Evolutionary conservation across 2,329 filamentous ascomycete species (phyloP).

Genomic region (Talaromyces sp.): DNA sequence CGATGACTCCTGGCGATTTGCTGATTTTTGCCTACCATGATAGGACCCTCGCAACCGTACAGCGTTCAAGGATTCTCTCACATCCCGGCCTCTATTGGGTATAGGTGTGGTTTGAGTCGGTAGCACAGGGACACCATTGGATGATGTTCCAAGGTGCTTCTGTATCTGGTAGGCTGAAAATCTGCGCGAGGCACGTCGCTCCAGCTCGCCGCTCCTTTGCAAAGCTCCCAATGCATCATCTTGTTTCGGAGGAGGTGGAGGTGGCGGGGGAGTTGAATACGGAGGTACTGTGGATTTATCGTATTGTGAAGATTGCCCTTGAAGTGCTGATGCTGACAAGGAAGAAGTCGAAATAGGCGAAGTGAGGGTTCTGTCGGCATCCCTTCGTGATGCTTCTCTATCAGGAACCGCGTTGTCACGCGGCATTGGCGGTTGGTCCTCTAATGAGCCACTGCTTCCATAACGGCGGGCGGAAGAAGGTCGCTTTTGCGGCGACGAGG

Average conservation of each 20-base stretch:
- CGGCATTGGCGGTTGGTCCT: slow-evolving; percentile 29
- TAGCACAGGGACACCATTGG: slow-evolving; percentile 80
- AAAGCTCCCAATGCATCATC: slow-evolving; percentile 87
- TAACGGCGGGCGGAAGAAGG: slow-evolving; percentile 32
- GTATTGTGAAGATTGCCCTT: slow-evolving; percentile 59
- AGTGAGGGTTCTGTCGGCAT: slow-evolving; percentile 35
- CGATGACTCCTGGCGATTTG: slow-evolving; percentile 56
- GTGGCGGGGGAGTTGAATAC: slow-evolving; percentile 69
- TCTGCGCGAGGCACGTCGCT: slow-evolving; percentile 83
- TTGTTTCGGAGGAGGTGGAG: slow-evolving; percentile 74
- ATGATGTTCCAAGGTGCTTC: slow-evolving; percentile 79
- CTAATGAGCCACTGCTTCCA: slow-evolving; percentile 38
- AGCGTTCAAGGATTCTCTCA: slow-evolving; percentile 76
- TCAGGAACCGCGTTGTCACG: slow-evolving; percentile 34
- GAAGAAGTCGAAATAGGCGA: slow-evolving; percentile 22
- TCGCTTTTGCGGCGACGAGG: slow-evolving; percentile 32
- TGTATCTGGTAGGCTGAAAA: slow-evolving; percentile 97
- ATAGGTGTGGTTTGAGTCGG: slow-evolving; percentile 53
- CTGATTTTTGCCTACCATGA: slow-evolving; percentile 51
- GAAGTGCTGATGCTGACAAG: slow-evolving; percentile 67
- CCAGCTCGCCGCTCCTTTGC: slow-evolving; percentile 86
- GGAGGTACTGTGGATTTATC: slow-evolving; percentile 26
- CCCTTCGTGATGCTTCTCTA: slow-evolving; percentile 38
- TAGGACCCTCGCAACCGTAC: slow-evolving; percentile 59
- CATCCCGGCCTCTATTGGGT: slow-evolving; percentile 73